Evolutionary conservation across 768 basidiomycete species (phyloP).

Genomic region (Auriscalpium vulgare): DNA sequence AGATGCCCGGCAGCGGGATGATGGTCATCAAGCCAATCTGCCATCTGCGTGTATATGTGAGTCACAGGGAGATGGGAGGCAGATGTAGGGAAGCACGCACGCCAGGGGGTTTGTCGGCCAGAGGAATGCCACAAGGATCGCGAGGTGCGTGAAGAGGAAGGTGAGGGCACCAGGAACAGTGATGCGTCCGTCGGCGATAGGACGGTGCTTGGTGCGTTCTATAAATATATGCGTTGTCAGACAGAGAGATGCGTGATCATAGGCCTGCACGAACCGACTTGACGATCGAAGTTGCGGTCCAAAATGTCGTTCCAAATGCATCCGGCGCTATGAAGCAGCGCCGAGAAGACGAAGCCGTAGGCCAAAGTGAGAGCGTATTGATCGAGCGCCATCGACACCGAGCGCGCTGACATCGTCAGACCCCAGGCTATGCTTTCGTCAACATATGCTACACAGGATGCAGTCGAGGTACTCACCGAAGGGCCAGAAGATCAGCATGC

Average conservation of each 20-base stretch:
- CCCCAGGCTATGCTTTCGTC: neutral
- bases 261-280: neutral
- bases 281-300: neutral
- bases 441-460: neutral
- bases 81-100: neutral
- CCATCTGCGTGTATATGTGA: neutral
- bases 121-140: neutral
- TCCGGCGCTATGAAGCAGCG: neutral
- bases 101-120: neutral
- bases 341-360: neutral
- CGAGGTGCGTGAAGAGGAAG: neutral
- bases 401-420: neutral
- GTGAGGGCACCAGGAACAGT: neutral
- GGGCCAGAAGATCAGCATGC: slow-evolving; percentile 2
- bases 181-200: neutral
- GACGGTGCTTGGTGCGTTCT: neutral
- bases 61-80: too few relatives aligned
- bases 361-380: neutral
- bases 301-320: slow-evolving; percentile 1
- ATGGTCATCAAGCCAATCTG: neutral
- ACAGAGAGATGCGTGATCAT: neutral
- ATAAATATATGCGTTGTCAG: neutral
- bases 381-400: neutral
- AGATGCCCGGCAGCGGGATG: neutral
- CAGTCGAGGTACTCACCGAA: neutral